Percentiles rank a stretch among this genome's conserved stretches.
Conservation (phyloP, 352 stramenopile species). For the Pythium aphanidermatum region DNA sequence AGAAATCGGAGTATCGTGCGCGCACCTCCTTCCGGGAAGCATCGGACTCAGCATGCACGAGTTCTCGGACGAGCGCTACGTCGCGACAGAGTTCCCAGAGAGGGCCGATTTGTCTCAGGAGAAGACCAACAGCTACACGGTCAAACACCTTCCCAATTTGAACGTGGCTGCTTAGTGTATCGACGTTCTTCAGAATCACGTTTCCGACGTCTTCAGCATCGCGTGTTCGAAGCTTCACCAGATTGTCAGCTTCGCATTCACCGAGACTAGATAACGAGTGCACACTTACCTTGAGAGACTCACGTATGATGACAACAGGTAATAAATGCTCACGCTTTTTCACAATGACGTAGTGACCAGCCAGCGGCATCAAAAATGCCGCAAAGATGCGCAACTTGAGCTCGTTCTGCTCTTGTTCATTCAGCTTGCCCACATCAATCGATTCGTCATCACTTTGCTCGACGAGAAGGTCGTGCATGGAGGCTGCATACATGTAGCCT, state of each 20-base stretch:
- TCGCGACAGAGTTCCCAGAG: constrained; percentile 59
- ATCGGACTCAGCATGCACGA: constrained; percentile 21
- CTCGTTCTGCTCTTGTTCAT: constrained; percentile 31
- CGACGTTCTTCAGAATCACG: constrained; percentile 35
- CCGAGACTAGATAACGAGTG: too few relatives aligned
- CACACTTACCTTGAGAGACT: constrained; percentile 60
- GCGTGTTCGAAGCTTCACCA: constrained; percentile 41
- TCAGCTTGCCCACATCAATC: constrained; percentile 30
- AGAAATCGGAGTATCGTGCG: constrained; percentile 36
- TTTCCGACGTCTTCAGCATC: constrained; percentile 65
- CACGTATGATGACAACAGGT: constrained; percentile 45
- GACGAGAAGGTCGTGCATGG: constrained; percentile 35
- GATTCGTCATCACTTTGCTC: background rate
- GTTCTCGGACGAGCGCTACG: constrained; percentile 42
- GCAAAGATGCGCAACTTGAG: constrained; percentile 50
- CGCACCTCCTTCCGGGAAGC: constrained; percentile 11
- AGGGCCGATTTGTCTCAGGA: constrained; percentile 50
- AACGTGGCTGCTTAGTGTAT: constrained; percentile 19
- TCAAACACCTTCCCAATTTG: constrained; percentile 23
- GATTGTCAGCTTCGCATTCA: too few relatives aligned
- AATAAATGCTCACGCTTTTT: constrained; percentile 45
- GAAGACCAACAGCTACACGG: constrained; percentile 39
- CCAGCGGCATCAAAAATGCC: constrained; percentile 50
- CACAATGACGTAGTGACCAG: constrained; percentile 39
- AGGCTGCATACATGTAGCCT: constrained; percentile 32